These are phyloP conservation scores for Nicotiana tabacum DNA, from an alignment of 257 asterid species.

Conservation along the genomic window DNA sequence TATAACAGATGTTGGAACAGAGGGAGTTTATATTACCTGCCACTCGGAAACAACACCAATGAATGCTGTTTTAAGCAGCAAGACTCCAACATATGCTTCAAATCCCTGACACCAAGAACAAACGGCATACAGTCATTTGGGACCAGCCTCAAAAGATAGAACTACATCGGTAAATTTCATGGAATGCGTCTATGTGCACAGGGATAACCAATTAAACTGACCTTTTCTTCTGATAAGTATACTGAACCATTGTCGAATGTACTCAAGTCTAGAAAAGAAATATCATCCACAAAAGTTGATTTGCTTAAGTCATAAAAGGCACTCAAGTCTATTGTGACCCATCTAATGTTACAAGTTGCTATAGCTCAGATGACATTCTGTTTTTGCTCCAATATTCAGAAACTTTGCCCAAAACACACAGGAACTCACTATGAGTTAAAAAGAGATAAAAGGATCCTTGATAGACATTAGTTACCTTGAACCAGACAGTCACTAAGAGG, in stretches of 20 bases:
- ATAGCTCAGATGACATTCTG: background rate
- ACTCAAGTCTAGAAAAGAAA: background rate
- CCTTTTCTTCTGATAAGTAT: background rate
- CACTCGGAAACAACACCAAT: constrained; percentile 70
- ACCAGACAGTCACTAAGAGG: background rate
- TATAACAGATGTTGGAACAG: background rate
- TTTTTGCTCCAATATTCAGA: background rate
- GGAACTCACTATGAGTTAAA: background rate
- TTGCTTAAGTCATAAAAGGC: background rate
- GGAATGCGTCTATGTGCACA: background rate
- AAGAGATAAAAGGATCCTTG: background rate
- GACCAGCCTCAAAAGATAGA: background rate
- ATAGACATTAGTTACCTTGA: background rate
- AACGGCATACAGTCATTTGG: background rate
- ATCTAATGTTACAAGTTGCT: background rate
- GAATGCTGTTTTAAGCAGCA: constrained; percentile 77
- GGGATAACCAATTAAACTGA: background rate
- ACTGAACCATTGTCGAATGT: background rate
- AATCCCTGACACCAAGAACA: constrained; percentile 51
- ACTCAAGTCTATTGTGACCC: background rate
- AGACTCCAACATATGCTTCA: constrained; percentile 86
- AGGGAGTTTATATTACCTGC: constrained; percentile 53
- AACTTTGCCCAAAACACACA: background rate
- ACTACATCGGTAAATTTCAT: background rate
- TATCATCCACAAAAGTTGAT: background rate